Base-by-base conservation (phyloP, 306 rosid genomes). In the Prunus persica region DNA sequence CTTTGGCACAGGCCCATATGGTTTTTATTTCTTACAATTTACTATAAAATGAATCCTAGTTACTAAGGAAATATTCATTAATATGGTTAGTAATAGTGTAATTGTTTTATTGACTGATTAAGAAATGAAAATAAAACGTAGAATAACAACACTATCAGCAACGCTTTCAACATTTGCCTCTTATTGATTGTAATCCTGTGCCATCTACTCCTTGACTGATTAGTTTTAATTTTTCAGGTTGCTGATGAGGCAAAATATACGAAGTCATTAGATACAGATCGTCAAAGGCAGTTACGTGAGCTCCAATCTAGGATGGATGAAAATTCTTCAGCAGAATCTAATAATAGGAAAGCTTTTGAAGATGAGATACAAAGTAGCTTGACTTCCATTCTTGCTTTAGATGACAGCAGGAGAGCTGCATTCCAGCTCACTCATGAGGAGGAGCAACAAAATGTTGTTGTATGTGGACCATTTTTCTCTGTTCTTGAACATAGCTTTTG, bases 401-500 rank as follows among this genome's bases (percentile, higher is more conserved):
- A 92, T 82, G 92, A 88, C 72, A 83, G 82, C 86, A 90, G 95
- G 87, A 90, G 93, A 85, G 93, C 88, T 87, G 93, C 88, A 69
- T 92, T 84, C 90, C 96, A 84, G 78, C 98, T 95, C 79, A 49
- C 87, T 68, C 79, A 82, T 60, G 98, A 95, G 86, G 98, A 95
- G 87, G 82, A 88, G 89, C 92, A 92, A 85, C 97, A 95, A 88
- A 95, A 89, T 67, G 89, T 90, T 74, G 88, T 94, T 78, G 98
- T 95, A 88, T 80, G 96, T 84, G 30, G 38, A 25, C 82, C 62
- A 67, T 52, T 72, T 64, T 64, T 74, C 52, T 72, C 76, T 76
- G 32, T 68, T 43, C 9, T 69, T 75, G 54, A 63, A 27, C 22
- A 41, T 82, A 15, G 50, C 34, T 72, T 19, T 22, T 58, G 16